Evolutionary conservation across 164 flowering plant genomes (phyloP), one percentile per base, ranked within the genome.

Genomic region (Stephania cephalantha): DNA sequence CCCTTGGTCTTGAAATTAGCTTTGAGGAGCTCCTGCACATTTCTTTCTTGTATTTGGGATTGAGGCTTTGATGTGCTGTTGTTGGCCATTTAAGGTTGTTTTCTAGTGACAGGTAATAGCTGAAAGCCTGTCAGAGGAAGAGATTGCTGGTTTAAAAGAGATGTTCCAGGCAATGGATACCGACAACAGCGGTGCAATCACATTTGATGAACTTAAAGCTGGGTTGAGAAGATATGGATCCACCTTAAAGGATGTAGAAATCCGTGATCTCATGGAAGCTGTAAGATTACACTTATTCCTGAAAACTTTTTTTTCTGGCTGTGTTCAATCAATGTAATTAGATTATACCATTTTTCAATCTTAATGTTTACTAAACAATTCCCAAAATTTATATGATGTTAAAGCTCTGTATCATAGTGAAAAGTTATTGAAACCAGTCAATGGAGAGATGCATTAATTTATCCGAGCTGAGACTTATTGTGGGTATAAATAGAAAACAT

Each of bases 51-150:
- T n/a, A n/a, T n/a, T n/a, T n/a, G n/a, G n/a, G n/a, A 35, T 65
- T 25, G 8, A 7, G 50, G 45, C 35, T 52, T 22, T 17, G 15
- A 68, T 58, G 3, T 66, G 25, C 7, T n/a, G 25, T 18, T n/a
- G 25, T 61, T 61, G 22, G 6, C 58, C 74, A 18, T 22, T 50
- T 48, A 20, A 11, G 69, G 22, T 46, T 29, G 68, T 50, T 77
- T 44, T 68, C 18, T 79, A 6, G 46, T 73, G 69, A 71, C 85
- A 93, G 98, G 98, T 95, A 5, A 95, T 95, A 73, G 99, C 97
- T 79, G 99, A 95, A 85, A 95, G 97, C 81, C 85, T 95, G 68
- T 94, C 98, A 30, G 98, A 92, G 84, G 98, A 92, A 80, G 98
- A 94, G 85, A 94, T 94, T 83, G 98, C 97, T 77, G 99, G 99